Conservation (phyloP, 140 eudicot genomes). For the Stevia rebaudiana region DNA sequence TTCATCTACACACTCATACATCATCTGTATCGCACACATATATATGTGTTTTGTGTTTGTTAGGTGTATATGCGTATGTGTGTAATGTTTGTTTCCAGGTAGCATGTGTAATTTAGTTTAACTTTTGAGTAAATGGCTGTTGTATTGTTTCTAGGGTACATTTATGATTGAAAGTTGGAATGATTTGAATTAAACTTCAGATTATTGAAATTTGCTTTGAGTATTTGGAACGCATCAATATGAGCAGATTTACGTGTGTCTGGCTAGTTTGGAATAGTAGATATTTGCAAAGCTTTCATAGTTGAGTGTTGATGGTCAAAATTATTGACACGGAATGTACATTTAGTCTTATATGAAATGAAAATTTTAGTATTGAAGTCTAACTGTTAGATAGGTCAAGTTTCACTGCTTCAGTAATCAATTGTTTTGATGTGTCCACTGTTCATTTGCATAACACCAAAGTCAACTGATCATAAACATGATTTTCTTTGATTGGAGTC, state of each 20-base stretch:
- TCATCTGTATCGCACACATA: background rate
- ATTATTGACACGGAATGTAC: background rate
- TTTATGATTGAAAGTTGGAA: background rate
- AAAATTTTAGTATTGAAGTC: background rate
- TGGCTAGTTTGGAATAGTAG: conserved; percentile 4
- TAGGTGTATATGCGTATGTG: background rate
- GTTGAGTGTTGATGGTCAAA: conserved; percentile 2
- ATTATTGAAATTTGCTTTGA: conserved; percentile 5
- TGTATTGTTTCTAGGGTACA: conserved; percentile 14
- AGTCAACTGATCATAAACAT: background rate
- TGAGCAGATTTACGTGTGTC: conserved; percentile 6
- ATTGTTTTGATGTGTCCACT: background rate
- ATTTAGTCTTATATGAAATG: no score
- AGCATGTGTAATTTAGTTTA: conserved; percentile 15
- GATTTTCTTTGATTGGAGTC: background rate
- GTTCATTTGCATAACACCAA: no score
- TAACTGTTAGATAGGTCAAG: background rate
- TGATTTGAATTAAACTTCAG: conserved; percentile 1
- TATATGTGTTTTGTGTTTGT: background rate
- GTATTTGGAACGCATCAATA: background rate
- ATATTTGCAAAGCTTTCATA: background rate
- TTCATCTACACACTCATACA: conserved; percentile 3
- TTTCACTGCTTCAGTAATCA: background rate
- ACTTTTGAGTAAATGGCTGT: conserved; percentile 5
- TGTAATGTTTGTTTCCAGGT: conserved; percentile 2